Evolutionary conservation across 2,329 filamentous ascomycete genomes (phyloP).

Genomic region (Hypomyces rosellus): DNA sequence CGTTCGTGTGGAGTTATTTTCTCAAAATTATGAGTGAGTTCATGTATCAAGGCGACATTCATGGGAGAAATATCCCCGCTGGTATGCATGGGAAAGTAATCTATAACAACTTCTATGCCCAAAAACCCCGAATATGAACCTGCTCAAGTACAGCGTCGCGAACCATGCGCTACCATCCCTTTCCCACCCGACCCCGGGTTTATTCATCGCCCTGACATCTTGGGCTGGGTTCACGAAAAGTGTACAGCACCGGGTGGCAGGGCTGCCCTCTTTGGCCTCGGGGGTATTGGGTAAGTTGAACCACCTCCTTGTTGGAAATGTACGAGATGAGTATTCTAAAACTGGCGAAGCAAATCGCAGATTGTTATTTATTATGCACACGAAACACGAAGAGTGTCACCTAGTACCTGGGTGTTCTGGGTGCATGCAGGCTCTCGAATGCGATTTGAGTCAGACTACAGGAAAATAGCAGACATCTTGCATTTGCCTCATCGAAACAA

Average conservation of each 20-base stretch:
- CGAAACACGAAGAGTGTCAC: not conserved
- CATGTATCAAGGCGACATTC: too few relatives aligned
- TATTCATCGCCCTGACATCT: constrained; percentile 21
- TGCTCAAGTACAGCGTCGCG: not conserved
- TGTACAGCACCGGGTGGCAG: constrained; percentile 15
- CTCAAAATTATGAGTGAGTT: too few relatives aligned
- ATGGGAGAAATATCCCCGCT: too few relatives aligned
- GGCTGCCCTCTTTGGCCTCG: constrained; percentile 28
- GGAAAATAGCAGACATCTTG: not conserved
- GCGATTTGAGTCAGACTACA: not conserved
- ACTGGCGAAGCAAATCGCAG: not conserved
- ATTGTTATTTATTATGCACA: constrained; percentile 3
- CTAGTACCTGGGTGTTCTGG: constrained; percentile 1
- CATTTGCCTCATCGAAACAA: not conserved
- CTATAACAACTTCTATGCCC: too few relatives aligned
- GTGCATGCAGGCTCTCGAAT: not conserved
- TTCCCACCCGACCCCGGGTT: constrained; percentile 27
- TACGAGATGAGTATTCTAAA: not conserved
- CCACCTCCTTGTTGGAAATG: not conserved
- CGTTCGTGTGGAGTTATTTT: too few relatives aligned
- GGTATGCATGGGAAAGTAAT: too few relatives aligned
- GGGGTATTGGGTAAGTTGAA: constrained; percentile 23
- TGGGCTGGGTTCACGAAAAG: constrained; percentile 17
- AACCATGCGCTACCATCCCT: constrained; percentile 14
- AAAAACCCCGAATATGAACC: not conserved